A percentile compares a stretch with the other conserved stretches of the same genome.
These are phyloP conservation scores for Trichosanthes cucumerina DNA, from an alignment of 306 rosid species.

Conservation along the genomic window DNA sequence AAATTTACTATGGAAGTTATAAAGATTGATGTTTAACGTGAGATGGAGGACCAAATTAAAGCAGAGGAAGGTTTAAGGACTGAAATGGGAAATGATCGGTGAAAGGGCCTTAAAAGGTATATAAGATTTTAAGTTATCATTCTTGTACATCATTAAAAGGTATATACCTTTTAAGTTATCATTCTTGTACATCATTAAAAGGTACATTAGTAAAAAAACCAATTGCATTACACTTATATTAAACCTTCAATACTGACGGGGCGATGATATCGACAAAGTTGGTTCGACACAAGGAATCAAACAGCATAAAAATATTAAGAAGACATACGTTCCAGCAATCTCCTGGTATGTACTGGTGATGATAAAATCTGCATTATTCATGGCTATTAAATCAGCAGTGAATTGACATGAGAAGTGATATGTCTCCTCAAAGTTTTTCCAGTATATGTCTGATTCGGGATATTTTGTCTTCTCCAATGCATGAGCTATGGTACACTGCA, in stretches of 20 bases:
- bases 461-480: slow-evolving; percentile 94
- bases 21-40: not conserved
- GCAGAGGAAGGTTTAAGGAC: not conserved
- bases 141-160: not conserved
- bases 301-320: not conserved
- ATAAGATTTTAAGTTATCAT: no score
- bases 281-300: not conserved
- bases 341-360: slow-evolving; percentile 97
- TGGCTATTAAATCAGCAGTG: slow-evolving; percentile 89
- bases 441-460: slow-evolving; percentile 78
- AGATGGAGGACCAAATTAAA: not conserved
- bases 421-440: slow-evolving; percentile 79
- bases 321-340: slow-evolving; percentile 88
- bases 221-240: not conserved
- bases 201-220: not conserved
- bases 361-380: slow-evolving; percentile 90
- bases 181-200: not conserved
- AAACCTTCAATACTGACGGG: not conserved
- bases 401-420: slow-evolving; percentile 90
- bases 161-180: no score
- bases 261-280: not conserved
- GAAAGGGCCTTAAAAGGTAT: not conserved
- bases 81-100: not conserved
- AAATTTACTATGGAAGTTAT: not conserved
- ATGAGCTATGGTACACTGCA: slow-evolving; percentile 85